phyloP scores from a whole-genome alignment of 2,329 filamentous ascomycete genomes.

The Diaporthe sp. region DNA sequence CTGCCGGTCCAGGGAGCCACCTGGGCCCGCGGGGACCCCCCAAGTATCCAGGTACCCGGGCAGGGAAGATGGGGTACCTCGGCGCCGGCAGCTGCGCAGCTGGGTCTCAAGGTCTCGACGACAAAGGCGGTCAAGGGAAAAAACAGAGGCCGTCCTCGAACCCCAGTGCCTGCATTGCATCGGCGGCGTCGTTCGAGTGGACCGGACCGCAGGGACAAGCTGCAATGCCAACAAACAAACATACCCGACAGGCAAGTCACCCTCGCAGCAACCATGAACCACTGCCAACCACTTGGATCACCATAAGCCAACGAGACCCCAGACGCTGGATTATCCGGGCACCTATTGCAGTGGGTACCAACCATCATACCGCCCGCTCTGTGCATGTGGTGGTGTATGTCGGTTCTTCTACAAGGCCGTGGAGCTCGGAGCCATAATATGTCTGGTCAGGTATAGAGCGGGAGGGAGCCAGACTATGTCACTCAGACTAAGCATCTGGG shows the following conservation, averaged over 20 bases:
- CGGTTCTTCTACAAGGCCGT: not conserved
- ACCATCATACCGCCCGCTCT: not conserved
- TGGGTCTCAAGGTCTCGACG: not conserved
- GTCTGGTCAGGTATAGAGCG: not conserved
- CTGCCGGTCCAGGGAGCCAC: conserved; percentile 21
- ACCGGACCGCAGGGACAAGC: conserved; percentile 26
- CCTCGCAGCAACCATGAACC: conserved; percentile 22
- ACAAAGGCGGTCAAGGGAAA: conserved; percentile 31
- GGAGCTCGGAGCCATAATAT: conserved; percentile 6
- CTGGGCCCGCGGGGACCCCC: not conserved
- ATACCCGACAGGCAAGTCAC: not conserved
- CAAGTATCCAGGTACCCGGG: not conserved
- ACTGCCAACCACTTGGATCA: conserved; percentile 11
- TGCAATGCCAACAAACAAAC: conserved; percentile 35
- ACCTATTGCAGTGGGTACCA: not conserved
- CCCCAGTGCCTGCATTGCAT: conserved; percentile 23
- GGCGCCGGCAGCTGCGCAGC: not conserved
- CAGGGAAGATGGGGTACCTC: conserved; percentile 3
- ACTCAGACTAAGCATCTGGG: not conserved
- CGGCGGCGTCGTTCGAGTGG: conserved; percentile 30
- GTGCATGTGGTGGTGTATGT: no score
- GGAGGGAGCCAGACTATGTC: not conserved
- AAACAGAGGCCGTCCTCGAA: conserved; percentile 17
- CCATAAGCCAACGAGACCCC: not conserved
- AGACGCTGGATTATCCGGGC: not conserved